Base-by-base conservation (phyloP, 768 basidiomycete species). In the Kwoniella europaea region DNA sequence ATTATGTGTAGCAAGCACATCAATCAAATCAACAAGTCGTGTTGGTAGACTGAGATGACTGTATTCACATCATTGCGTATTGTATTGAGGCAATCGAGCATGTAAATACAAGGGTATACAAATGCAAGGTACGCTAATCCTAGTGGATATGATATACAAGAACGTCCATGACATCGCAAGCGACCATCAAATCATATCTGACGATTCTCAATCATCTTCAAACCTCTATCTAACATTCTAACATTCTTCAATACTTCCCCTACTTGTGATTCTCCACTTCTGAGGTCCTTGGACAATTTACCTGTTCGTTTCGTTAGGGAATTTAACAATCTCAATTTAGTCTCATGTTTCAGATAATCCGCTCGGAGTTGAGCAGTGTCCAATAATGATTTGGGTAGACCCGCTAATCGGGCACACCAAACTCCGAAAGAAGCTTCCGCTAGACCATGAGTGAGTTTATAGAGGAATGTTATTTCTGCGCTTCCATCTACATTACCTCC, bases 351-450 rank as follows among this genome's bases (percentile, higher is more conserved):
- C 85, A 94, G 87, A 20, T 83, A 81, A 18, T 86, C 83, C 0
- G 91, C 88, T 43, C 86, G 84, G 12, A 57, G 58, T 12, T 87
- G 81, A 16, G 95, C 95, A 7, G 86, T 82, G 6, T 84, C 82
- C 3, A 98, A 86, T 9, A 98, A 86, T 1, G 82, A 71, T 73
- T 91, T 90, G 0, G 93, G 91, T 43, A 98, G 81, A 10, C 91
- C 91, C 0, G 96, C 96, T 27, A 98, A 87, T 74, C 76, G 88
- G 9, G 90, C 94, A 81, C 94, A 96, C 85, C 96, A 94, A 10
- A 97, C 90, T 12, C 94, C 94, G 79, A 94, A 98, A 0, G 92
- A 94, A 84, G 89, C 88, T 72, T 87, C 85, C 3, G 93, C 91
- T 44, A 93, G 85, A 12, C 94, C 94, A 7, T 85, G 83, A 0